Evolutionary conservation across 257 asterid genomes (phyloP).

Genomic region (Solanum lycopersicoides): DNA sequence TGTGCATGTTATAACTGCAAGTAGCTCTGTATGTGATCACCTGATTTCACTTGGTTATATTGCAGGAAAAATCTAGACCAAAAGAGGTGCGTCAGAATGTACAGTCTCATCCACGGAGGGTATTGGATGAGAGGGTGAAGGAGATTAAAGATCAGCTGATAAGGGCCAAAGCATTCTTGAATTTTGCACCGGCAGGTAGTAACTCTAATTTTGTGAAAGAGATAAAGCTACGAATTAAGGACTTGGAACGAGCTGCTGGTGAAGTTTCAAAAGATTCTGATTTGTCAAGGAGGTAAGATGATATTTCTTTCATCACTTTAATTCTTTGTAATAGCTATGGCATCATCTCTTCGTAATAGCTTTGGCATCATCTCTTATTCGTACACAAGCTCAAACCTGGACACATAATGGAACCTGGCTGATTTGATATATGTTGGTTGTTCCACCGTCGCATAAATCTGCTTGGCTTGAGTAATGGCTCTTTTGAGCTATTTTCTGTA

Average conservation of each 20-base stretch:
- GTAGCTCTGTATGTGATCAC: not conserved
- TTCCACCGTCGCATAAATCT: not conserved
- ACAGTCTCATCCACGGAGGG: slow-evolving; percentile 23
- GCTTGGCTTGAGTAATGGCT: not conserved
- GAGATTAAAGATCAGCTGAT: slow-evolving; percentile 50
- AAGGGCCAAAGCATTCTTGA: slow-evolving; percentile 37
- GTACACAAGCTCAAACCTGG: not conserved
- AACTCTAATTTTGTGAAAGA: slow-evolving; percentile 46
- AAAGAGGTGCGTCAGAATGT: slow-evolving; percentile 19
- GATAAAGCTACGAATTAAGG: slow-evolving; percentile 42
- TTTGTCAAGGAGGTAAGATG: slow-evolving; percentile 36
- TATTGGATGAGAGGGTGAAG: slow-evolving; percentile 44
- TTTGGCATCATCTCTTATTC: not conserved
- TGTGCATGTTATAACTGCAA: not conserved
- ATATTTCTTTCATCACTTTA: not conserved
- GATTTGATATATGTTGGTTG: not conserved
- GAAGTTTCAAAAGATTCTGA: slow-evolving; percentile 45
- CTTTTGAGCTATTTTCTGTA: not conserved
- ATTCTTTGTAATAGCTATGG: not conserved
- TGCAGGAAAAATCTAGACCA: slow-evolving; percentile 36
- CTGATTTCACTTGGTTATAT: slow-evolving; percentile 11
- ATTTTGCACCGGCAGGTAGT: slow-evolving; percentile 34
- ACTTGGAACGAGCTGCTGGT: slow-evolving; percentile 39
- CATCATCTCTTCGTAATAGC: not conserved
- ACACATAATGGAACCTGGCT: not conserved